Base-by-base conservation (phyloP, 2,329 filamentous ascomycete species). In the Cryphonectria nitschkei region DNA sequence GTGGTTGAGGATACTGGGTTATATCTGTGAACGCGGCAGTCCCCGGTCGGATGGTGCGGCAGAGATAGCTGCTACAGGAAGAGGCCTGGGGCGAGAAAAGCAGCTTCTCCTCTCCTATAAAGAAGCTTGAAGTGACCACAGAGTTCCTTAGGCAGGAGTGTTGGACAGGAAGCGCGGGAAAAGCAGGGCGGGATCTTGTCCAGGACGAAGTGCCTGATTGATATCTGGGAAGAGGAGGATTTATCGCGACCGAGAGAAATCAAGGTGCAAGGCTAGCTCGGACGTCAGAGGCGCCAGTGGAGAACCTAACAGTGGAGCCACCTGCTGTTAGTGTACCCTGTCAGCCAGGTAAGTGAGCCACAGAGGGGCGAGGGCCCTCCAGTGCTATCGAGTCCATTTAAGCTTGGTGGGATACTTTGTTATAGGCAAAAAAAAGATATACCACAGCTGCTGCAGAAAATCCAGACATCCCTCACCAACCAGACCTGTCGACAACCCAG, bases 241-340 rank as follows among this genome's bases (percentile, higher is more conserved):
- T 58, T 61, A 58, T 65, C 26, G 56, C 67, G 13, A 32, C 63
- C 37, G 16, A 29, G n/a, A 69, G 69, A 72, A 64, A 39, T 39
- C 70, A 72, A 70, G 70, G 41, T 64, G 67, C 63, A 43, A 46
- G 63, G 67, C 32, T 62, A 69, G 70, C 70, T 72, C 64, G 67
- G 61, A 72, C 70, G 67, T 72, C 70, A 72, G 67, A 67, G 70
- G 70, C 69, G 69, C 56, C 67, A 52, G 70, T 71, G 70, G 70
- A 50, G 65, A 60, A 29, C 39, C 46, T 7, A 16, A 41, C 13
- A 62, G 60, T 39, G 60, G 32, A 16, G 3, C 32, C 34, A 22
- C 4, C 13, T 34, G 29, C 32, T 16, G 37, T 62, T 19, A 62
- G 60, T 7, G 22, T 34, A 62, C 37, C 37, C 8, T 9, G 37